Evolutionary conservation across 306 rosid genomes (phyloP).

Genomic region (Carpinus fangiana): DNA sequence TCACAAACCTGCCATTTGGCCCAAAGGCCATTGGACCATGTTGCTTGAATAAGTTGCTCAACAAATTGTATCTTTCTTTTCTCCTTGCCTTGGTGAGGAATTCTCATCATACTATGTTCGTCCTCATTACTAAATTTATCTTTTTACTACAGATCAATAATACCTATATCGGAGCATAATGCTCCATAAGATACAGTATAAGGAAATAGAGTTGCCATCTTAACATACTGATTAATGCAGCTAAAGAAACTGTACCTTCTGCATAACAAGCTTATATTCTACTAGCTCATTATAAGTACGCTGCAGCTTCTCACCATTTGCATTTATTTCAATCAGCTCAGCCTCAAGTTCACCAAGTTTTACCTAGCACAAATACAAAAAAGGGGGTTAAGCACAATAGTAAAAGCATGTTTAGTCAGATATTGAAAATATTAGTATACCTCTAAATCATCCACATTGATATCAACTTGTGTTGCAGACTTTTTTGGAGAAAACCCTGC

Average conservation of each 20-base stretch:
- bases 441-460: slow-evolving; percentile 80
- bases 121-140: neutral
- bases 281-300: slow-evolving; percentile 83
- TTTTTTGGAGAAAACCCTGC: slow-evolving; percentile 62
- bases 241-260: slow-evolving; percentile 60
- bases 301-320: slow-evolving; percentile 89
- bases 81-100: neutral
- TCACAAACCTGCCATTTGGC: neutral
- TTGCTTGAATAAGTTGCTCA: neutral
- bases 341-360: slow-evolving; percentile 89
- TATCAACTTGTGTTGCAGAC: slow-evolving; percentile 40
- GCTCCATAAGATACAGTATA: neutral
- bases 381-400: neutral
- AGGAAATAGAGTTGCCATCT: slow-evolving; percentile 4
- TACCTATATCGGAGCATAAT: neutral
- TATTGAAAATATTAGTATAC: slow-evolving; percentile 35
- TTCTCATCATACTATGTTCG: neutral
- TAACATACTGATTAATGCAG: neutral
- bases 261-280: slow-evolving; percentile 89
- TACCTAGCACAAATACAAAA: slow-evolving; percentile 49
- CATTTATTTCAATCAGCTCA: slow-evolving; percentile 85
- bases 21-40: neutral
- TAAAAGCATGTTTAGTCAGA: neutral
- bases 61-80: neutral
- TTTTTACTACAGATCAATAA: neutral